Evolutionary conservation across 2,329 filamentous ascomycete genomes (phyloP).

Genomic region (Cladophialophora immunda): DNA sequence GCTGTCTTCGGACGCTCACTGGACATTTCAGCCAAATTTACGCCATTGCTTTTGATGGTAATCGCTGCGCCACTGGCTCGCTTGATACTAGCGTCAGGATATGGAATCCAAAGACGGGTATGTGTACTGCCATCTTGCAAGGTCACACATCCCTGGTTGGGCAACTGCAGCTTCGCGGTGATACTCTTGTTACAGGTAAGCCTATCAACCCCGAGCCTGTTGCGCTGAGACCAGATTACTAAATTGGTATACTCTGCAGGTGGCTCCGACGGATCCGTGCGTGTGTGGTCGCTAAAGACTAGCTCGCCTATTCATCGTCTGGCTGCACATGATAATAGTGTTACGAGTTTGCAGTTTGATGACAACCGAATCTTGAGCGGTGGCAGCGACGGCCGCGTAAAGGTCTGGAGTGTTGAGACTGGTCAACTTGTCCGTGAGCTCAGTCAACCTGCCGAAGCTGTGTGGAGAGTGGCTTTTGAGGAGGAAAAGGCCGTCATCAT

Average conservation of each 20-base stretch:
- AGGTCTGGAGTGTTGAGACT: constrained; percentile 96
- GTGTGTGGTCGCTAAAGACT: constrained; percentile 92
- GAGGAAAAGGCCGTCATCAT: constrained; percentile 98
- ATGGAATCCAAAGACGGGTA: constrained; percentile 89
- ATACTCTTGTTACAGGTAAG: constrained; percentile 80
- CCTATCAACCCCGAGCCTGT: background rate
- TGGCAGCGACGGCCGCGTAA: constrained; percentile 95
- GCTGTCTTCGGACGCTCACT: constrained; percentile 86
- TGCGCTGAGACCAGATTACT: background rate
- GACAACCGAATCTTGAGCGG: constrained; percentile 94
- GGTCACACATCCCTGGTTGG: constrained; percentile 97
- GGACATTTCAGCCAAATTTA: constrained; percentile 99
- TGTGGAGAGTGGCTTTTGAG: constrained; percentile 98
- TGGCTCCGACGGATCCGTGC: constrained; percentile 92
- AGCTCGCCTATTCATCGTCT: constrained; percentile 93
- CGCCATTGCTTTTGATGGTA: constrained; percentile 95
- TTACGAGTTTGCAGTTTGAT: constrained; percentile 97
- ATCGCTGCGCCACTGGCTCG: constrained; percentile 91
- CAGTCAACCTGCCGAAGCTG: constrained; percentile 88
- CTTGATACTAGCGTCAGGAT: constrained; percentile 96
- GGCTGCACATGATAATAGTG: constrained; percentile 96
- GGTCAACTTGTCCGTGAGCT: constrained; percentile 90
- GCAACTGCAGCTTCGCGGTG: constrained; percentile 92
- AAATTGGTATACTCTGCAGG: constrained; percentile 54
- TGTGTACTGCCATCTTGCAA: constrained; percentile 90